These are phyloP conservation scores for Ophiostoma fasciatum DNA, from an alignment of 2,329 filamentous ascomycete genomes.

Conservation along the genomic window DNA sequence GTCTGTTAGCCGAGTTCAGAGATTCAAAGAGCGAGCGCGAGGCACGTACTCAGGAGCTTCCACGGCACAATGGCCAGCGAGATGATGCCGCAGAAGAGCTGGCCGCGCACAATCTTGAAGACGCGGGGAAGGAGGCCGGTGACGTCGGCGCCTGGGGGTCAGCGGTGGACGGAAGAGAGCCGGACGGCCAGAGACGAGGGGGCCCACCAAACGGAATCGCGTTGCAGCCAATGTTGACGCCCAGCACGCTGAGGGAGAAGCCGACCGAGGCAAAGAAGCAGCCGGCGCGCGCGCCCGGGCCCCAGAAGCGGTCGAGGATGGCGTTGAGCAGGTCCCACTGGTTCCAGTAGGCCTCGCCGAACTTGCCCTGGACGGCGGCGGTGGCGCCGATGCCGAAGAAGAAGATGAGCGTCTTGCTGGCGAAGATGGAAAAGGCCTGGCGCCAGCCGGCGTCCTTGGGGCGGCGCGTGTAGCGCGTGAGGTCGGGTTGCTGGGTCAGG, in stretches of 20 bases:
- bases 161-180: too few species aligned
- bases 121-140: constrained; percentile 20
- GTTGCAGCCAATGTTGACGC: constrained; percentile 16
- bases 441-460: constrained; percentile 10
- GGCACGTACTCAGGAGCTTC: constrained; percentile 12
- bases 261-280: constrained; percentile 11
- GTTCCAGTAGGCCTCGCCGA: constrained; percentile 18
- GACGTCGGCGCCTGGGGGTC: constrained; percentile 18
- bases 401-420: constrained; percentile 11
- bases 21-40: background rate
- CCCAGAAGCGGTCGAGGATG: constrained; percentile 12
- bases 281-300: constrained; percentile 7
- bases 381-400: constrained; percentile 27
- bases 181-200: too few species aligned
- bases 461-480: constrained; percentile 23
- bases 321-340: constrained; percentile 10
- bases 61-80: constrained; percentile 12
- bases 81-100: constrained; percentile 13
- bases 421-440: constrained; percentile 21
- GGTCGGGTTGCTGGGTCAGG: constrained; percentile 15
- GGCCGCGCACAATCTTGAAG: constrained; percentile 21
- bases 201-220: constrained; percentile 22
- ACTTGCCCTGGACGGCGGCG: constrained; percentile 25
- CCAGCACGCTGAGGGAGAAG: constrained; percentile 10
- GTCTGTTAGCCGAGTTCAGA: background rate